A percentile compares a stretch with the other conserved stretches of the same genome.
These are phyloP conservation scores for Helianthus tuberosus DNA, from an alignment of 129 eudicot genomes.

Conservation along the genomic window DNA sequence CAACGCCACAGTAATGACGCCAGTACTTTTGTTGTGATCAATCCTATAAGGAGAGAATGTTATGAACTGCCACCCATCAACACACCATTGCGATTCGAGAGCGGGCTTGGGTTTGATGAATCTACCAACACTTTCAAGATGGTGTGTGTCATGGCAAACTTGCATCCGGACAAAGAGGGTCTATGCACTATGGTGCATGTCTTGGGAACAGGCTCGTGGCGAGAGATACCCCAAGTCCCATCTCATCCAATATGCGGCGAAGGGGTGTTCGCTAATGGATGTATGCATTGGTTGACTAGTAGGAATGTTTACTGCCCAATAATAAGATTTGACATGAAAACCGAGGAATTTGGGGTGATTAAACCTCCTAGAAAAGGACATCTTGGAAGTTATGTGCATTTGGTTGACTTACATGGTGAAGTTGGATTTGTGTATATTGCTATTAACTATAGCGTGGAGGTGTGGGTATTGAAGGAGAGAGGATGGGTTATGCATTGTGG, in stretches of 20 bases:
- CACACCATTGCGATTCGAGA: not conserved
- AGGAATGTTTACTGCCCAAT: not conserved
- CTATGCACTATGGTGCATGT: conserved; percentile 27
- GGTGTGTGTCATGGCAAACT: conserved; percentile 1
- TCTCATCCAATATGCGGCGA: not conserved
- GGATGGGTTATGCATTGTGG: conserved; percentile 4
- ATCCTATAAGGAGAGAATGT: conserved; percentile 10
- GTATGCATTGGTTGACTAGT: conserved; percentile 11
- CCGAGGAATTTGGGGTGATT: conserved; percentile 8
- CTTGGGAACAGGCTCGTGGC: conserved; percentile 19
- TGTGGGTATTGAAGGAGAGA: conserved; percentile 23
- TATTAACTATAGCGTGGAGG: not conserved
- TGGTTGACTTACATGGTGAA: not conserved
- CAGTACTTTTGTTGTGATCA: conserved; percentile 3
- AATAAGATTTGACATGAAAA: conserved; percentile 11
- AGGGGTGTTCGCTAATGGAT: conserved; percentile 15
- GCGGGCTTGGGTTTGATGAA: conserved; percentile 15
- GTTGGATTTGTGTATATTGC: not conserved
- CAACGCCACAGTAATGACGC: too few relatives aligned
- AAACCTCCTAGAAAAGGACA: not conserved
- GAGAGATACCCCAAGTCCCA: conserved; percentile 14
- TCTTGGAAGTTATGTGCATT: not conserved
- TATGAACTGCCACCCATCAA: not conserved
- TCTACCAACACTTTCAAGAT: conserved; percentile 17
- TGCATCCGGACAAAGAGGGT: not conserved